A percentile compares a stretch with the other conserved stretches of the same genome.
Conservation (phyloP, 257 asterid genomes). For the Plantago major region DNA sequence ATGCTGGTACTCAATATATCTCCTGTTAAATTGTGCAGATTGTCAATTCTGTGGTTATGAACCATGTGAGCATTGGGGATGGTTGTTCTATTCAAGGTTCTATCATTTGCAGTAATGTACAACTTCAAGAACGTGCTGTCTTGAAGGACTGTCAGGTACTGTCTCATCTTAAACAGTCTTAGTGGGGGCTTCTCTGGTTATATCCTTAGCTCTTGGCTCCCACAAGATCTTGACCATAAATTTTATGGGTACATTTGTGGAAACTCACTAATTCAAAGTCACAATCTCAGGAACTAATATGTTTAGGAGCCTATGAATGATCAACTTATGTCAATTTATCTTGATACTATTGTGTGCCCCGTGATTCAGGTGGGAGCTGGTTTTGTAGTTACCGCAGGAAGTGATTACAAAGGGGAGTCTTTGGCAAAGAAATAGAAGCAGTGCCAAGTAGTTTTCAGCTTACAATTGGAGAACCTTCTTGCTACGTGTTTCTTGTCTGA, state of each 20-base stretch:
- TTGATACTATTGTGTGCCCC: background rate
- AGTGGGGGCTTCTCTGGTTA: too few species aligned
- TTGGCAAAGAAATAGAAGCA: slow-evolving; percentile 82
- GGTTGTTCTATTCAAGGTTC: slow-evolving; percentile 97
- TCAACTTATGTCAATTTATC: too few species aligned
- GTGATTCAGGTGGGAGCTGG: slow-evolving; percentile 83
- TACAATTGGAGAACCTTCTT: slow-evolving; percentile 4
- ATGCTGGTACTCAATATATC: background rate
- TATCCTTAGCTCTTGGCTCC: background rate
- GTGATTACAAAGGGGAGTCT: slow-evolving; percentile 88
- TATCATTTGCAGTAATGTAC: slow-evolving; percentile 80
- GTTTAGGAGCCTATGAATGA: too few species aligned
- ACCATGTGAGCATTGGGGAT: slow-evolving; percentile 84
- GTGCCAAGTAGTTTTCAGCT: slow-evolving; percentile 14
- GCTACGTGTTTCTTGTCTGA: slow-evolving; percentile 8
- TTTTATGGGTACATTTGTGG: background rate
- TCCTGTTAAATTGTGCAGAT: slow-evolving; percentile 40
- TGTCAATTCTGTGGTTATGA: slow-evolving; percentile 87
- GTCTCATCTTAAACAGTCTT: too few species aligned
- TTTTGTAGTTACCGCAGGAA: slow-evolving; percentile 73
- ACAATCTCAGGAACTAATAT: background rate
- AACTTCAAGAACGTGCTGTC: slow-evolving; percentile 87
- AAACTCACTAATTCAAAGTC: background rate
- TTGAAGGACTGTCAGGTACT: slow-evolving; percentile 98
- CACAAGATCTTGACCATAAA: background rate